Base-by-base conservation (phyloP, 1,284 basidiomycete genomes). In the Cryptococcus sp. region DNA sequence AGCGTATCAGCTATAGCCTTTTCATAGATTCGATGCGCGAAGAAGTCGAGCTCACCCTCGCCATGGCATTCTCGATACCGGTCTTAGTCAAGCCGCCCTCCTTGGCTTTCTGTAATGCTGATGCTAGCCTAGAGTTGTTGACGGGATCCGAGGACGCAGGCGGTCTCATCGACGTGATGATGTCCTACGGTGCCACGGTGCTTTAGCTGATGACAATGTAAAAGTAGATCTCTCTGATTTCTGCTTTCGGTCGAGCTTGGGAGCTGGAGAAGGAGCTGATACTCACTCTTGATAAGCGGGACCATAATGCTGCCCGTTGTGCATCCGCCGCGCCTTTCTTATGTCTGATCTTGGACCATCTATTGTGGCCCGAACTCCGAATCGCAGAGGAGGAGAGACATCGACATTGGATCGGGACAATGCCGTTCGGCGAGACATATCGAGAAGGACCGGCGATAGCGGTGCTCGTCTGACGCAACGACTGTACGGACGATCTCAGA, bases 281-380 rank as follows among this genome's bases (percentile, higher is more conserved):
- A 71, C 86, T 59, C 72, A 89, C 89, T 61, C 82, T 81, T 59
- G 81, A 84, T 5, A 86, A 82, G 66, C 82, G 85, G 44, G 83
- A 82, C 56, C 86, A 89, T 13, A 87, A 59, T 38, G 80, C 79
- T 48, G 87, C 84, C 71, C 85, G 87, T 69, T 85, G 84, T 3
- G 82, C 81, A 72, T 93, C 90, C 54, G 84, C 87, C 2, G 82
- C 81, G 13, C 88, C 90, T 70, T 93, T 93, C 69, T 83, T 84
- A 61, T 89, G 85, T 73, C 90, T 87, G 74, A 93, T 92, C 82
- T 93, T 93, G 3, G 89, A 90, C 90, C 90, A 93, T 54, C 73
- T 60, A 53, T 70, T 73, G 57, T 72, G 70, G 1, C 75, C 75
- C 5, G 73, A 75, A 1, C 23, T 17, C 1, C 20, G 10, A 0